phyloP scores from a whole-genome alignment of 2,329 filamentous ascomycete genomes.

The Rhynchosporium secalis region DNA sequence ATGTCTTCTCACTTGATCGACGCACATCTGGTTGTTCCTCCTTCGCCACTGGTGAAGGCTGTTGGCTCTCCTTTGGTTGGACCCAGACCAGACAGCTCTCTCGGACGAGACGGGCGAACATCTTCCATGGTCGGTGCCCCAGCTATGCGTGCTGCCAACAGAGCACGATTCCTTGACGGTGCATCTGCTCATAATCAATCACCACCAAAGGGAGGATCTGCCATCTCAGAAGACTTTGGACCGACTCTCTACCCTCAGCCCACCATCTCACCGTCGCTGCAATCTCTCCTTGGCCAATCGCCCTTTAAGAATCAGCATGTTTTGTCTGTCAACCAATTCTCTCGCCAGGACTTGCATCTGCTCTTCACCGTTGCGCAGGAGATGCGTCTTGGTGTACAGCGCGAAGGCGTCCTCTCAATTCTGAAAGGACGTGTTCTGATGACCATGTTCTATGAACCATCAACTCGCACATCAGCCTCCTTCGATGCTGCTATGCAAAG shows the following conservation, averaged over 20 bases:
- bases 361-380: conserved; percentile 97
- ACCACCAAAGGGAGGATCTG: conserved; percentile 38
- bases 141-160: conserved; percentile 40
- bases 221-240: conserved; percentile 48
- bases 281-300: conserved; percentile 73
- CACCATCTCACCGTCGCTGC: conserved; percentile 60
- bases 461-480: conserved; percentile 89
- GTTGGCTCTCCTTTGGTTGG: conserved; percentile 34
- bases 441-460: conserved; percentile 97
- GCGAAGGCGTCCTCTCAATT: conserved; percentile 83
- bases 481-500: conserved; percentile 99
- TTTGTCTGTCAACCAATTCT: conserved; percentile 89
- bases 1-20: conserved; percentile 67
- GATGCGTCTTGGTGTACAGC: conserved; percentile 93
- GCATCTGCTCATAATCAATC: conserved; percentile 38
- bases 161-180: conserved; percentile 42
- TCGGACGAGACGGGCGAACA: conserved; percentile 39
- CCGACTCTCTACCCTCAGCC: conserved; percentile 51
- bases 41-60: conserved; percentile 59
- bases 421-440: conserved; percentile 84
- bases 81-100: conserved; percentile 42
- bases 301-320: conserved; percentile 89
- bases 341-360: conserved; percentile 81
- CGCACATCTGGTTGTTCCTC: conserved; percentile 44
- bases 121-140: conserved; percentile 40